A percentile compares a stretch with the other conserved stretches of the same genome.
Evolutionary conservation across 2,329 filamentous ascomycete genomes (phyloP).

Genomic region (Truncatella angustata): DNA sequence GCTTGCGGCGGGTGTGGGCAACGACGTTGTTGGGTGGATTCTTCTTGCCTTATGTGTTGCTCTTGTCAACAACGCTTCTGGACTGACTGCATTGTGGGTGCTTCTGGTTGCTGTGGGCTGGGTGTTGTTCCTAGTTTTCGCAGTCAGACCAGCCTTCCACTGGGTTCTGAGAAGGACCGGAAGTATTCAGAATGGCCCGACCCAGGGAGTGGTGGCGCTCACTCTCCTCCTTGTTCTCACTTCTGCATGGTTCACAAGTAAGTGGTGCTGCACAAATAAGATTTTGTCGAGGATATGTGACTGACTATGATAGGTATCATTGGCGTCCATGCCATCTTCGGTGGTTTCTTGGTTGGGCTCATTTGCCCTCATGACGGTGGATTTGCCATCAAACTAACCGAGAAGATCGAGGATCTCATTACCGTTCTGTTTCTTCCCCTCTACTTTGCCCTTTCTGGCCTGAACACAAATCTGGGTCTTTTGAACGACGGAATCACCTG

Average conservation of each 20-base stretch:
- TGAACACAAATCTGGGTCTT: conserved; percentile 84
- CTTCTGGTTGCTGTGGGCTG: conserved; percentile 74
- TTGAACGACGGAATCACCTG: conserved; percentile 79
- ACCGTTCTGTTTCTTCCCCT: conserved; percentile 81
- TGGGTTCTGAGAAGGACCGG: conserved; percentile 72
- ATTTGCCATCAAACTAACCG: conserved; percentile 86
- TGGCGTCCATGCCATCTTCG: conserved; percentile 92
- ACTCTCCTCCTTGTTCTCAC: conserved; percentile 77
- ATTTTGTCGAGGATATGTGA: conserved; percentile 1
- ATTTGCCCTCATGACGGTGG: conserved; percentile 89
- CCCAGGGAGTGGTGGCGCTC: conserved; percentile 78
- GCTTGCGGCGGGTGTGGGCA: conserved; percentile 85
- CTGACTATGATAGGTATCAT: conserved; percentile 75
- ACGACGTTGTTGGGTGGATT: conserved; percentile 91
- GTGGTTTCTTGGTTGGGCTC: conserved; percentile 83
- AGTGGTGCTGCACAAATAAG: conserved; percentile 8
- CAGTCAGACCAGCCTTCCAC: conserved; percentile 71
- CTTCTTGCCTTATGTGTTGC: conserved; percentile 90
- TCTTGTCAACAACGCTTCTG: conserved; percentile 82
- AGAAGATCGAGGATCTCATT: conserved; percentile 92
- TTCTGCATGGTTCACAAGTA: conserved; percentile 58
- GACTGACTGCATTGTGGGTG: conserved; percentile 81
- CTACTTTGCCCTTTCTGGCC: conserved; percentile 89
- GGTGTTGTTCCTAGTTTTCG: conserved; percentile 70
- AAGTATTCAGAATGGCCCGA: conserved; percentile 83